Evolutionary conservation across 257 asterid species (phyloP).

Genomic region (Lycium ferocissimum): DNA sequence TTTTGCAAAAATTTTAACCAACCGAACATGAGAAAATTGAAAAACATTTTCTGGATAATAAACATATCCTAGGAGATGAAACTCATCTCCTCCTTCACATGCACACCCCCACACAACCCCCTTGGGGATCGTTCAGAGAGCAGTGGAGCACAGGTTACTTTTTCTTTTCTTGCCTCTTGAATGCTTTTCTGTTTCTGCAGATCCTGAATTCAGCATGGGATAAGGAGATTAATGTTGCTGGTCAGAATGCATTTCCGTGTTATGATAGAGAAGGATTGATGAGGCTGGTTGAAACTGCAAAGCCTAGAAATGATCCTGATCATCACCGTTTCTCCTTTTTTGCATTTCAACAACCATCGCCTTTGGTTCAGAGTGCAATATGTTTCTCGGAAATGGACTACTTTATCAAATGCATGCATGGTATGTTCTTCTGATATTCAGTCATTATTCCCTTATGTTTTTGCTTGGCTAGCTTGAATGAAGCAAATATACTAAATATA

Average conservation of each 20-base stretch:
- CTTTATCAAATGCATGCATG: slow-evolving; percentile 73
- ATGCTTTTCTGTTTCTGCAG: slow-evolving; percentile 36
- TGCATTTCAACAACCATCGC: slow-evolving; percentile 55
- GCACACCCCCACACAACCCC: not conserved
- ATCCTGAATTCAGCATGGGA: slow-evolving; percentile 75
- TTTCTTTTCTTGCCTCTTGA: not conserved
- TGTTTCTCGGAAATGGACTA: slow-evolving; percentile 61
- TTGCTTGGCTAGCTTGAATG: not conserved
- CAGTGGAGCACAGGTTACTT: too few relatives aligned
- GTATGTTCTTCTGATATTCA: slow-evolving; percentile 40
- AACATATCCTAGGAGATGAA: not conserved
- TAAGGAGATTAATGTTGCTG: slow-evolving; percentile 59
- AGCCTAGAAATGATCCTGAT: slow-evolving; percentile 76
- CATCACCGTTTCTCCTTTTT: slow-evolving; percentile 56
- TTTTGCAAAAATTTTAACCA: too few relatives aligned
- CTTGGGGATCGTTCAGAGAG: not conserved
- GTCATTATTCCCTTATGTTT: not conserved
- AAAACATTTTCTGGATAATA: too few relatives aligned
- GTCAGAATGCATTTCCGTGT: slow-evolving; percentile 60
- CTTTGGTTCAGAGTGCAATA: slow-evolving; percentile 52
- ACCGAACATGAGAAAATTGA: too few relatives aligned
- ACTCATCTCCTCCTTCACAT: not conserved
- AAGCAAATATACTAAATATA: not conserved
- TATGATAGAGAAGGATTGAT: slow-evolving; percentile 60
- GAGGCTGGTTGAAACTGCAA: slow-evolving; percentile 61